These are phyloP conservation scores for Candida pseudoviswanathii DNA, from an alignment of 1,139 yeast species.

Conservation along the genomic window DNA sequence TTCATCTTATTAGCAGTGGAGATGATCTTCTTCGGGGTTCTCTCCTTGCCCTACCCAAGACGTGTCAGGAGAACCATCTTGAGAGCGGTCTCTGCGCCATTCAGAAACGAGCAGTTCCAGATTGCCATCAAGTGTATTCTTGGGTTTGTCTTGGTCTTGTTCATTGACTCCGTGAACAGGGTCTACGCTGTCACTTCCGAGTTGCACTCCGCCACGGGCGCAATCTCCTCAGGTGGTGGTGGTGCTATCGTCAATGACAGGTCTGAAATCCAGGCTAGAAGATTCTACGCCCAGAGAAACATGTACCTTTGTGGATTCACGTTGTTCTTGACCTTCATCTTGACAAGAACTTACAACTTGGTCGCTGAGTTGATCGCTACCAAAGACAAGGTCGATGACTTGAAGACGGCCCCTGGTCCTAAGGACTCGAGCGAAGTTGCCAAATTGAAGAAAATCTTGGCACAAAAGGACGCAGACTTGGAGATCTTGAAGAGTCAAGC, in stretches of 20 bases:
- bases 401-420: conserved; percentile 22
- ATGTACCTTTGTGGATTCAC: conserved; percentile 97
- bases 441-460: conserved; percentile 56
- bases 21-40: conserved; percentile 75
- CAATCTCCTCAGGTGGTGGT: conserved; percentile 15
- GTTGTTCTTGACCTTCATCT: conserved; percentile 80
- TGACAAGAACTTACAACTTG: conserved; percentile 82
- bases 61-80: conserved; percentile 69
- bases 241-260: conserved; percentile 52
- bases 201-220: conserved; percentile 29
- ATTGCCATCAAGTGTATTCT: conserved; percentile 80
- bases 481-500: conserved; percentile 74
- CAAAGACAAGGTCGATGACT: conserved; percentile 62
- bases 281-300: conserved; percentile 95
- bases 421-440: conserved; percentile 42
- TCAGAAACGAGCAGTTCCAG: conserved; percentile 70
- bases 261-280: conserved; percentile 81
- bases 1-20: conserved; percentile 76
- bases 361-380: conserved; percentile 72
- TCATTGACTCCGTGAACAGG: conserved; percentile 86
- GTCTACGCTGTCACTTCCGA: conserved; percentile 74
- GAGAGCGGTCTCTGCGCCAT: conserved; percentile 64
- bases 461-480: conserved; percentile 63
- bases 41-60: conserved; percentile 87
- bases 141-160: conserved; percentile 81